Evolutionary conservation across 2,329 filamentous ascomycete genomes (phyloP).

Genomic region (Colletotrichum tabaci): DNA sequence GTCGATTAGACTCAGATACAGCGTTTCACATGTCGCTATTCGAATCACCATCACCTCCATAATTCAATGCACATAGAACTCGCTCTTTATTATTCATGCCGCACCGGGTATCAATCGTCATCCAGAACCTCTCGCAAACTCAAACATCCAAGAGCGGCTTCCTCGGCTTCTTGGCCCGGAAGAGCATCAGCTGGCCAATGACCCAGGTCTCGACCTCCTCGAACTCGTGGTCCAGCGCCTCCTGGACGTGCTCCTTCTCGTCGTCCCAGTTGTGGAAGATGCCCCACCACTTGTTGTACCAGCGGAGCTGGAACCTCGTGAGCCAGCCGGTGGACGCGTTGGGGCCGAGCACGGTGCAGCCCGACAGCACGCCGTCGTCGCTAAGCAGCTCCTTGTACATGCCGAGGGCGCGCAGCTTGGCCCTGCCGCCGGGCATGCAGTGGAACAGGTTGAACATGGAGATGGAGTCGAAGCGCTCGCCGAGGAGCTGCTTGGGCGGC

Average conservation of each 20-base stretch:
- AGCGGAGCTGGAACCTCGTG: constrained; percentile 43
- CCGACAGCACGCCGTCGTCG: constrained; percentile 55
- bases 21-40: too few relatives aligned
- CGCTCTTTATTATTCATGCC: not conserved
- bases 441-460: constrained; percentile 61
- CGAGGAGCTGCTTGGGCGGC: constrained; percentile 47
- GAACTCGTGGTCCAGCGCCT: constrained; percentile 53
- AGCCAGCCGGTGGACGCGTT: constrained; percentile 48
- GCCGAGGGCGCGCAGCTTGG: constrained; percentile 51
- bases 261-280: constrained; percentile 59
- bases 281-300: constrained; percentile 52
- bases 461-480: constrained; percentile 57
- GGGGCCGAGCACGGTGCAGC: constrained; percentile 55
- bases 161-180: constrained; percentile 51
- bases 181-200: constrained; percentile 57
- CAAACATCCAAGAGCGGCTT: constrained; percentile 43
- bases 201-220: constrained; percentile 56
- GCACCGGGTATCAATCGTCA: not conserved
- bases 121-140: not conserved
- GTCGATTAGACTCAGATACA: too few relatives aligned
- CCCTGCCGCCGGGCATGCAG: constrained; percentile 54
- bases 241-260: constrained; percentile 50
- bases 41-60: too few relatives aligned
- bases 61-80: not conserved
- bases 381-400: constrained; percentile 51